Conservation (phyloP, 768 basidiomycete species). For the Xanthoconium purpureum region DNA sequence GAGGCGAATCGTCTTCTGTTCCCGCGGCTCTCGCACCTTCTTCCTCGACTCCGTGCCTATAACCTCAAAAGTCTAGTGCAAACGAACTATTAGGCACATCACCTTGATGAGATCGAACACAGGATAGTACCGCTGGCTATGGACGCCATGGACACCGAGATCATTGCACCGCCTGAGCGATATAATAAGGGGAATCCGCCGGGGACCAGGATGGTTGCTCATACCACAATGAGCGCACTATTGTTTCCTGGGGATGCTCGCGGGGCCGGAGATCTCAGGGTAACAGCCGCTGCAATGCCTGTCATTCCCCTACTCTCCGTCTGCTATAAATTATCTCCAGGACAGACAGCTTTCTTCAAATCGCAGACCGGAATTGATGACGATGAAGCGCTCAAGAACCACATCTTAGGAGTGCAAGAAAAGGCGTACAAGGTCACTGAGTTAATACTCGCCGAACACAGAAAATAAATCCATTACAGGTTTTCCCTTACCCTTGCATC, state of each 20-base stretch:
- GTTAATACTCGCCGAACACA: neutral
- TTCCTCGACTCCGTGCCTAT: too few relatives aligned
- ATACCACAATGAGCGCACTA: neutral
- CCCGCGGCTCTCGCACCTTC: too few relatives aligned
- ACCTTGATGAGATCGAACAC: too few relatives aligned
- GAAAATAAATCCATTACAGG: slow-evolving; percentile 3
- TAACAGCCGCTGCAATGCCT: neutral
- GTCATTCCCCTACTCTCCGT: neutral
- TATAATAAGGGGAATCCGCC: neutral
- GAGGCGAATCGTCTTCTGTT: too few relatives aligned
- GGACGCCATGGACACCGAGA: neutral
- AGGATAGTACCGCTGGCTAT: neutral
- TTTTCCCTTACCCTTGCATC: slow-evolving; percentile 31
- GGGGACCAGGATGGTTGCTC: neutral
- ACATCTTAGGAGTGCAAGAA: slow-evolving; percentile 29
- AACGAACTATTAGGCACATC: too few relatives aligned
- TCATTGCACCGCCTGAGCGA: neutral
- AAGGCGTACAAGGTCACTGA: slow-evolving; percentile 16
- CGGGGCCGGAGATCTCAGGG: neutral
- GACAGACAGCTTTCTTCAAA: slow-evolving; percentile 24
- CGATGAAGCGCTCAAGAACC: slow-evolving; percentile 25
- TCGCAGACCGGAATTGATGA: slow-evolving; percentile 27
- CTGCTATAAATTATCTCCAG: neutral
- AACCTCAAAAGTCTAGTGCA: too few relatives aligned
- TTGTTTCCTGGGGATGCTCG: too few relatives aligned